Evolutionary conservation across 768 basidiomycete species (phyloP).

Genomic region (Tulasnella sp.): DNA sequence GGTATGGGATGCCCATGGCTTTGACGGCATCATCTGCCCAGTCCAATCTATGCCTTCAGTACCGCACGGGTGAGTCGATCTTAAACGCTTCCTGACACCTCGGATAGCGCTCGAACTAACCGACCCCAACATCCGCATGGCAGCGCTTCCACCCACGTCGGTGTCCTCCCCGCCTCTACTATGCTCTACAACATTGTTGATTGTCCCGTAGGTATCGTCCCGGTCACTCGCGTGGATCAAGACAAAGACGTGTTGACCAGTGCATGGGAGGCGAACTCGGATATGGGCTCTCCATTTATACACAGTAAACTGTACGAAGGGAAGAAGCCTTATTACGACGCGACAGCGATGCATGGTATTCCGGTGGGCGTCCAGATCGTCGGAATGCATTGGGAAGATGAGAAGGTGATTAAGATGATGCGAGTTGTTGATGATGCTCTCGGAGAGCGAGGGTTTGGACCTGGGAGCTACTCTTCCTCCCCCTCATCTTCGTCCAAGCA

Average conservation of each 20-base stretch:
- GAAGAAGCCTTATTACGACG: constrained; percentile 48
- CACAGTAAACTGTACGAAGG: constrained; percentile 48
- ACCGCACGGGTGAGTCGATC: constrained; percentile 47
- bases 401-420: constrained; percentile 77
- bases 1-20: constrained; percentile 57
- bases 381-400: constrained; percentile 71
- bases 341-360: constrained; percentile 58
- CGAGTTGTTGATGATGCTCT: constrained; percentile 57
- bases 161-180: constrained; percentile 43
- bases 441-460: constrained; percentile 59
- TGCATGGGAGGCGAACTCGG: constrained; percentile 40
- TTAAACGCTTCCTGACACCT: background rate
- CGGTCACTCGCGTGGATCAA: constrained; percentile 70
- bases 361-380: constrained; percentile 81
- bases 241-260: constrained; percentile 47
- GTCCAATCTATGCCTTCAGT: constrained; percentile 64
- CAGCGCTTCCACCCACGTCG: constrained; percentile 33
- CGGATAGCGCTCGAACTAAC: no score
- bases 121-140: background rate
- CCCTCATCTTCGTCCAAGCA: no score
- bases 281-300: constrained; percentile 46
- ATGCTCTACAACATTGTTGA: constrained; percentile 70
- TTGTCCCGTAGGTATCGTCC: constrained; percentile 58
- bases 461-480: constrained; percentile 30
- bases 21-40: constrained; percentile 71